Conservation (phyloP, 2,329 filamentous ascomycete genomes). For the Tolypocladium album region DNA sequence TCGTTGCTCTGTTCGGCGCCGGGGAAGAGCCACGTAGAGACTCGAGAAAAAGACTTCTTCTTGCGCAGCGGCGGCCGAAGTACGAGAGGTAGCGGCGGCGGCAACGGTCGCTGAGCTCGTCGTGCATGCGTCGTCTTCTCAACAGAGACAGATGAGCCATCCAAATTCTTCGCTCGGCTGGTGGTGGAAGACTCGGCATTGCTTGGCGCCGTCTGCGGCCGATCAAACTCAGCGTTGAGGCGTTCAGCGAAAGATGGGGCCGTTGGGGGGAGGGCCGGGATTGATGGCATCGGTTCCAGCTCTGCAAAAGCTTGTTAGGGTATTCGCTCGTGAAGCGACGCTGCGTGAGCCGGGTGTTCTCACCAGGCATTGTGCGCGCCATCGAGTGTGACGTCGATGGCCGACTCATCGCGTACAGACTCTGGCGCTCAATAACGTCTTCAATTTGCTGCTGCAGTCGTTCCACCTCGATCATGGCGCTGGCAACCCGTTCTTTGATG, state of each 20-base stretch:
- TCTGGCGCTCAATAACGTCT: constrained; percentile 48
- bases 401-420: constrained; percentile 41
- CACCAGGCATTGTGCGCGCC: constrained; percentile 19
- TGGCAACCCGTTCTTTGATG: constrained; percentile 45
- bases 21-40: constrained; percentile 49
- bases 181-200: constrained; percentile 21
- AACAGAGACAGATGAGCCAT: background rate
- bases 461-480: constrained; percentile 48
- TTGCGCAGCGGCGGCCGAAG: constrained; percentile 51
- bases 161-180: constrained; percentile 14
- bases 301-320: constrained; percentile 17
- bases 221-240: constrained; percentile 34
- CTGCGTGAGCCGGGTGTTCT: constrained; percentile 6
- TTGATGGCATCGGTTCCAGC: constrained; percentile 40
- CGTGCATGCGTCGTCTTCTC: background rate
- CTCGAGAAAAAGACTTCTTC: constrained; percentile 55
- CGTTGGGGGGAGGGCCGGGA: constrained; percentile 45
- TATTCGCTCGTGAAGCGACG: background rate
- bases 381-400: constrained; percentile 39
- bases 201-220: constrained; percentile 22
- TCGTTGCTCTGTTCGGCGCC: constrained; percentile 24
- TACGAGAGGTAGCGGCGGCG: constrained; percentile 46
- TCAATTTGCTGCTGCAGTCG: constrained; percentile 48
- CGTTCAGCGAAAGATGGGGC: constrained; percentile 48
- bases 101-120: constrained; percentile 21